Evolutionary conservation across 495 filamentous ascomycete genomes (phyloP), one percentile per base, ranked within the genome.

Genomic region (Durotheca rogersii): DNA sequence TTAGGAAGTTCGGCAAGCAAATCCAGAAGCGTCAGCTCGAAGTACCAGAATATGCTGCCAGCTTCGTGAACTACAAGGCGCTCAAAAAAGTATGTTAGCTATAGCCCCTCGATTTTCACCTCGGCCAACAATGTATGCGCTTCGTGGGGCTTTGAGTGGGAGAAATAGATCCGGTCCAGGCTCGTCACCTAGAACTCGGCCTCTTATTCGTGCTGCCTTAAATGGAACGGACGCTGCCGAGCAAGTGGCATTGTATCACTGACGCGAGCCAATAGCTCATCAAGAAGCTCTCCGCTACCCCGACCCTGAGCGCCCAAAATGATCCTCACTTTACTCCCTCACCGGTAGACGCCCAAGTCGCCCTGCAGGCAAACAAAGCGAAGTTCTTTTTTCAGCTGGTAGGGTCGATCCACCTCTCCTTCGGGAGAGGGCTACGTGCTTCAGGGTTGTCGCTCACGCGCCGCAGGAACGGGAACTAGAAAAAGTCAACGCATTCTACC

Each of bases 1-100:
- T 10, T 47, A 98, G 93, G 93, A 97, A 98, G 82, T 98, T 97
- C 76, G 93, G 93, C 68, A 98, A 98, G 79, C 87, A 96, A 61
- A 93, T 97, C 56, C 94, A 96, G 75, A 95, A 93, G 78, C 85
- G 90, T 68, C 92, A 97, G 76, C 89, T 98, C 60, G 93, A 98
- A 70, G 88, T 98, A 25, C 93, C 93, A 27, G 93, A 98, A 79
- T 98, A 98, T 86, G 93, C 92, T 37, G 89, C 92, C 40, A 95
- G 89, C 72, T 97, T 98, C 67, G 91, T 97, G 41, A 96, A 98
- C 72, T 98, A 98, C 75, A 98, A 98, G 74, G 92, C 89, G 45
- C 77, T 98, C 54, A 98, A 98, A 71, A 96, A 97, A 87, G 93
- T 96, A 60, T 35, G 65, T 60, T 51, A 40, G 18, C 36, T 43